Evolutionary conservation across 352 stramenopile genomes (phyloP), one percentile per base, ranked within the genome.

Genomic region (Phytophthora lateralis): DNA sequence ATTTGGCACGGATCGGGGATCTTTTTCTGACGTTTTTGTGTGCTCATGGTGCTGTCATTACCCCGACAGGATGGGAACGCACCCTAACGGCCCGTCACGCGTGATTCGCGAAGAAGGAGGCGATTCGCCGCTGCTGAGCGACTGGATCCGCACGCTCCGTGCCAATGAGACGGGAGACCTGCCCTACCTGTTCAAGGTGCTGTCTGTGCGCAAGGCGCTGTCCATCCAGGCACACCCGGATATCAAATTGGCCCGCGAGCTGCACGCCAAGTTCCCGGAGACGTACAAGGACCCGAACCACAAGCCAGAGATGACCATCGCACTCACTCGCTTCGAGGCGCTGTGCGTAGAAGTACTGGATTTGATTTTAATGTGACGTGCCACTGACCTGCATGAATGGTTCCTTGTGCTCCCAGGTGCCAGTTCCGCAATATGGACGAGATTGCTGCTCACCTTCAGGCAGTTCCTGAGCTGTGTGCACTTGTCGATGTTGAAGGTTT

Each of bases 291-390:
- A 99, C 66, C 53, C 89, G 17, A 99, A 99, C 73, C 98, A 99
- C 82, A 99, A 99, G 73, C 98, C 98, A 1, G 98, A 99, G 73
- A 99, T 99, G 95, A 94, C 97, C 12, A 98, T 99, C 65, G 97
- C 98, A 1, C 72, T 99, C 35, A 99, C 94, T 47, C 82, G 69
- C 30, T 99, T 99, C 56, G 94, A 99, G 74, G 97, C 97, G 21
- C 60, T 95, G 87, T 95, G 69, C 53, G 82, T 79, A 17, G 21
- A 43, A 12, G 38, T n/a, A 38, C 32, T 12, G 32, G 26, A 4
- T 30, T 30, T 30, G 6, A 38, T 6, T 12, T n/a, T 24, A 1
- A 24, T 24, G 26, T 49, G 18, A 53, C 14, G 26, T 50, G 39
- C 54, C 32, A 57, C 9, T 76, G 7, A 55, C 48, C 50, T 18